A percentile compares a stretch with the other conserved stretches of the same genome.
phyloP scores from a whole-genome alignment of 2,329 filamentous ascomycete genomes.

The Periconia sp. region DNA sequence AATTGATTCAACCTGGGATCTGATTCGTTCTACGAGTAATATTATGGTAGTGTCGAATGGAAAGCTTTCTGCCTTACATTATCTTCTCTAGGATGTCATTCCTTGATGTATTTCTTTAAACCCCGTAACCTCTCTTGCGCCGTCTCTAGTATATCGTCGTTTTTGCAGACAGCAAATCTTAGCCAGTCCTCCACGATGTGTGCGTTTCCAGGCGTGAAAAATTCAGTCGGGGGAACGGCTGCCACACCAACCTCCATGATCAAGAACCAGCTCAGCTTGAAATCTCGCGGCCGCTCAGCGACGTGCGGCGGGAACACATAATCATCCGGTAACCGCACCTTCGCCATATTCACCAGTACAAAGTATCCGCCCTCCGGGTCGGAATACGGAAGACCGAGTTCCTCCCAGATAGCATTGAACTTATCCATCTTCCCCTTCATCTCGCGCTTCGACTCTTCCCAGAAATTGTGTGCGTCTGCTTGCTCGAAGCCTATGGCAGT shows the following conservation, averaged over 20 bases:
- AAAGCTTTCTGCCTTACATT: too few species aligned
- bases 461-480: slow-evolving; percentile 85
- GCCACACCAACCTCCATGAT: slow-evolving; percentile 97
- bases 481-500: slow-evolving; percentile 92
- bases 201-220: slow-evolving; percentile 86
- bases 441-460: slow-evolving; percentile 79
- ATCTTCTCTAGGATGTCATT: too few species aligned
- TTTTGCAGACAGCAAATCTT: slow-evolving; percentile 95
- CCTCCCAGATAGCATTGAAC: slow-evolving; percentile 73
- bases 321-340: slow-evolving; percentile 80
- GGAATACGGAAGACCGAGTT: slow-evolving; percentile 68
- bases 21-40: too few species aligned
- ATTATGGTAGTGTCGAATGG: too few species aligned
- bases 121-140: slow-evolving; percentile 58
- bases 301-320: slow-evolving; percentile 93
- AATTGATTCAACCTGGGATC: too few species aligned
- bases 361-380: slow-evolving; percentile 98
- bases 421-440: slow-evolving; percentile 89
- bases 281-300: slow-evolving; percentile 83
- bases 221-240: slow-evolving; percentile 95
- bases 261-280: slow-evolving; percentile 94
- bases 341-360: slow-evolving; percentile 89
- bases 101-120: slow-evolving; percentile 56
- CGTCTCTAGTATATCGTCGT: slow-evolving; percentile 73
- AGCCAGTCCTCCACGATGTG: slow-evolving; percentile 92